These are phyloP conservation scores for Rhizophlyctis rosea DNA, from an alignment of 192 early-diverging fungal genomes.

Conservation along the genomic window DNA sequence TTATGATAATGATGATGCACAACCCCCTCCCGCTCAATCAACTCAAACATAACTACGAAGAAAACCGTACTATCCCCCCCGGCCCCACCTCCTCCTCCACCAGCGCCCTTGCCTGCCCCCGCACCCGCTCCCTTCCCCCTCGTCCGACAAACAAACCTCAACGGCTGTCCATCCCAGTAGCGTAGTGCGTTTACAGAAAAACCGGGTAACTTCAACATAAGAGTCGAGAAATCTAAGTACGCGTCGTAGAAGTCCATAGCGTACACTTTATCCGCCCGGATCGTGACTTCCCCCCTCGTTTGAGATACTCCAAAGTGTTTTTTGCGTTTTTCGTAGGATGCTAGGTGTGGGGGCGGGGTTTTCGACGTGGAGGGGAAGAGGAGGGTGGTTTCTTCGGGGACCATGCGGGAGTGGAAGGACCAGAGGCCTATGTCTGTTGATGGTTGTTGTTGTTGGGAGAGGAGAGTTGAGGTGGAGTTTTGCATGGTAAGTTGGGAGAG, in stretches of 20 bases:
- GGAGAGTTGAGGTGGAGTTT: background rate
- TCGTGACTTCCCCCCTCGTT: slow-evolving; percentile 8
- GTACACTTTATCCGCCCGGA: slow-evolving; percentile 34
- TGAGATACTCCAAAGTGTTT: slow-evolving; percentile 26
- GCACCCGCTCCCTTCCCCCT: slow-evolving; percentile 19
- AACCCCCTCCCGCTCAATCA: slow-evolving; percentile 13
- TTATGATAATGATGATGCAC: background rate
- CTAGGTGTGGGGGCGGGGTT: slow-evolving; percentile 4
- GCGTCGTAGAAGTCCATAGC: slow-evolving; percentile 44
- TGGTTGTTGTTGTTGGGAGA: slow-evolving; percentile 4
- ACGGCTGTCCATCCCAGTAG: slow-evolving; percentile 44
- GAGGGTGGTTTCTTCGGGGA: slow-evolving; percentile 29
- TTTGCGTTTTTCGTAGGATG: slow-evolving; percentile 42
- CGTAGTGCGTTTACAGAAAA: slow-evolving; percentile 34
- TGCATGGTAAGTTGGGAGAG: background rate
- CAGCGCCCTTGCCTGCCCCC: too few species aligned
- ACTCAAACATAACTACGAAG: slow-evolving; percentile 34
- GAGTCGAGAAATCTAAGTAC: slow-evolving; percentile 39
- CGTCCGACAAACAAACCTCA: slow-evolving; percentile 30
- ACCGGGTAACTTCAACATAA: slow-evolving; percentile 34
- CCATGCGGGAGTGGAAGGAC: slow-evolving; percentile 24
- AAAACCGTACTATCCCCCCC: slow-evolving; percentile 24
- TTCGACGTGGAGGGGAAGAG: slow-evolving; percentile 18
- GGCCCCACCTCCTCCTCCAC: too few species aligned
- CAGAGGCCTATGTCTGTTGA: slow-evolving; percentile 24